Evolutionary conservation across 805 yeast genomes (phyloP), one percentile per base, ranked within the genome.

Genomic region (Candida montana): DNA sequence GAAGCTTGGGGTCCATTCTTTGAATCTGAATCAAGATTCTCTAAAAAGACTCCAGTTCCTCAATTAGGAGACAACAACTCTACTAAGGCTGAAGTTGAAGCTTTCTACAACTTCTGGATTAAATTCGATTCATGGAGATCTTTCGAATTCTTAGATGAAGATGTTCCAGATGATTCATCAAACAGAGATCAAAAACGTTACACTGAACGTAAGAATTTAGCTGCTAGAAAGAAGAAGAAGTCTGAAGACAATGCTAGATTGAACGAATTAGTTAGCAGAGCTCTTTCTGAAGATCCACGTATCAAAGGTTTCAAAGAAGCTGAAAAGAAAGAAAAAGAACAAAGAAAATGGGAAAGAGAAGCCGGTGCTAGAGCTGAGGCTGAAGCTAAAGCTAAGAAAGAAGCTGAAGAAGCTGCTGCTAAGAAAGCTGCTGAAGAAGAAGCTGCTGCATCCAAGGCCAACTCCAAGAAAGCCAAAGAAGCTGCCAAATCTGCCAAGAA

Each of bases 171-270:
- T 72, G 99, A 93, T 69, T 86, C 97, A 44, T 85, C 96, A 47
- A 93, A 93, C 81, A 89, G 99, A 77, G 99, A 93, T 67, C 95
- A 93, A 79, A 93, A 93, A 75, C 95, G 99, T 72, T 86, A 88
- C 75, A 83, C 90, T 55, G 99, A 93, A 73, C 88, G 91, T 75
- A 93, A 93, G 77, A 93, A 93, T 75, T 79, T 86, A 68, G 89
- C 95, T 53, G 87, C 95, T 45, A 86, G 99, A 75, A 85, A 87
- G 75, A 93, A 91, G 85, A 85, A 79, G 75, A 93, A 93, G 83
- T 89, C 91, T 61, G 97, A 93, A 62, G 99, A 93, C 69, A 91
- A 83, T 72, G 84, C 89, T 63, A 80, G 97, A 63, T 67, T 91
- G 50, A 78, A 83, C 52, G 88, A 84, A 58, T 68, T 88, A 45